Base-by-base conservation (phyloP, 2,329 filamentous ascomycete genomes). In the Xylaria sp. region DNA sequence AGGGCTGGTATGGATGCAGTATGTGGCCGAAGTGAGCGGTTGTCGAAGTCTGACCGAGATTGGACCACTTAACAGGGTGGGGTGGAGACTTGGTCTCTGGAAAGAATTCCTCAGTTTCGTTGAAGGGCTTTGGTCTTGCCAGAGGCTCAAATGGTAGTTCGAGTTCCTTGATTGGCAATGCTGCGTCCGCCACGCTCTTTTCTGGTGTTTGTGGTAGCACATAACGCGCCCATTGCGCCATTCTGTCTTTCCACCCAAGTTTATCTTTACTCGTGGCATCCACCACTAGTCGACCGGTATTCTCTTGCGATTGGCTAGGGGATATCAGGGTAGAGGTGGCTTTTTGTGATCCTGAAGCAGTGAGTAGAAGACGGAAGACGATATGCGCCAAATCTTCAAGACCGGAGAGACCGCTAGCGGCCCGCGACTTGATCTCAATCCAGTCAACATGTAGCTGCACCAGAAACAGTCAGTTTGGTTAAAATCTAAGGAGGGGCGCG, bases 11-110 rank as follows among this genome's bases (percentile, higher is more conserved):
- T 25, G 66, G 58, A 44, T 78, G 74, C 25, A 89, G 81, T 41
- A 88, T 70, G 63, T 86, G 84, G 20, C 87, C 87, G 72, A 89
- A 89, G 2, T 81, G 79, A 12, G 86, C 85, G 2, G 74, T 77
- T 1, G 83, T 82, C 9, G 67, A 74, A 55, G 71, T 78, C 62
- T 20, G 68, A 28, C 59, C 65, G 54, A 25, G 66, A 15, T 62
- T 57, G 9, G 70, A 76, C 76, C 78, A 80, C 57, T 66, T 69
- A 1, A 78, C 59, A 3, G 72, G 66, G 54, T 71, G 44, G 23
- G 37, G 6, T 63, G 71, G 68, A 65, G 61, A 60, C 39, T 34
- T 37, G n/a, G 52, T 66, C 3, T 69, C 48, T 28, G 32, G 32
- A 32, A 62, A n/a, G 34, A 64, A 39, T 20, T 60, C 18, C 7